These are phyloP conservation scores for Penicillium arizonense DNA, from an alignment of 495 filamentous ascomycete genomes.

Conservation along the genomic window DNA sequence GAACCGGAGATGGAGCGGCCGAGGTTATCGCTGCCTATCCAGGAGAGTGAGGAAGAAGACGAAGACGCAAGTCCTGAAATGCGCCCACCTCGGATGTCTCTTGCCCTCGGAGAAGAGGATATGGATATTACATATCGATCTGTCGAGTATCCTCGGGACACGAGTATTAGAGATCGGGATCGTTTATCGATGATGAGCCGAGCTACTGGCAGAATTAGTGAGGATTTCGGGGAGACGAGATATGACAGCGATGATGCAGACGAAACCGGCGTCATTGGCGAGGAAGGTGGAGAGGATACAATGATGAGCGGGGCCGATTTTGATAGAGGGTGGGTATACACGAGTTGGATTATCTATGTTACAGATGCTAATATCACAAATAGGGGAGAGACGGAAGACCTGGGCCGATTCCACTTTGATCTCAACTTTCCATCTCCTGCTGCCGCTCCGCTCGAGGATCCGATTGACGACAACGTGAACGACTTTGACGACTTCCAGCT, in stretches of 20 bases:
- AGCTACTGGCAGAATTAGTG: slow-evolving; percentile 59
- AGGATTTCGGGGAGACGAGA: slow-evolving; percentile 54
- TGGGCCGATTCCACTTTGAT: slow-evolving; percentile 43
- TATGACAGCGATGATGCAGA: slow-evolving; percentile 50
- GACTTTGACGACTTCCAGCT: slow-evolving; percentile 43
- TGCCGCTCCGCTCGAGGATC: slow-evolving; percentile 28
- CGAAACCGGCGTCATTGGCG: slow-evolving; percentile 38
- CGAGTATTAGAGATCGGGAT: slow-evolving; percentile 47
- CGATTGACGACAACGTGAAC: slow-evolving; percentile 27
- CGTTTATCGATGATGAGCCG: slow-evolving; percentile 55
- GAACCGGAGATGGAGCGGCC: slow-evolving; percentile 63
- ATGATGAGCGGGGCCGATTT: slow-evolving; percentile 37
- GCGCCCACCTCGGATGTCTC: slow-evolving; percentile 59
- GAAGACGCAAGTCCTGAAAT: slow-evolving; percentile 42
- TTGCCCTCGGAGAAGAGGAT: slow-evolving; percentile 66
- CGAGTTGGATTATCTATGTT: slow-evolving; percentile 8
- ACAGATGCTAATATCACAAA: slow-evolving; percentile 27
- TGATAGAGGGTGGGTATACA: slow-evolving; percentile 38
- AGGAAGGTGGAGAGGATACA: slow-evolving; percentile 35
- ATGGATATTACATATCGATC: slow-evolving; percentile 65
- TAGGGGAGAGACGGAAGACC: slow-evolving; percentile 48
- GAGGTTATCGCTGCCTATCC: slow-evolving; percentile 68
- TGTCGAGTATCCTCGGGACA: slow-evolving; percentile 65
- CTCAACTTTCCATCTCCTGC: slow-evolving; percentile 43
- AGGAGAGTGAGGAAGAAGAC: slow-evolving; percentile 54